Percentiles rank a stretch among this genome's conserved stretches.
Evolutionary conservation across 1,284 basidiomycete species (phyloP).

Genomic region (Butyriboletus appendiculatus): DNA sequence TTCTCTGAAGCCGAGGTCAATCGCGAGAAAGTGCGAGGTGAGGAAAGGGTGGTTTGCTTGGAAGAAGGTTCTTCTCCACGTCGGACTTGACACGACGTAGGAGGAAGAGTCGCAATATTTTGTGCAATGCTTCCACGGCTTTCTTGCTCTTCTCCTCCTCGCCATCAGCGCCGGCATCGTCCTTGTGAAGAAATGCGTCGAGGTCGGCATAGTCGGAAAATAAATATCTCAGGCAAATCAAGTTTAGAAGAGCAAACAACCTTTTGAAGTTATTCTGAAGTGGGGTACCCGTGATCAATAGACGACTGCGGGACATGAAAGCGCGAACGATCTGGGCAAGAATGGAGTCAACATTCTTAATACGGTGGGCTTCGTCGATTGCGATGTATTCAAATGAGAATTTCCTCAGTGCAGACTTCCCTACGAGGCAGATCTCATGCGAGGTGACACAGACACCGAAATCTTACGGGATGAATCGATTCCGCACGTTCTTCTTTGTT

Average conservation of each 20-base stretch:
- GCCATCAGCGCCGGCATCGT: conserved; percentile 67
- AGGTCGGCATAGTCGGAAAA: conserved; percentile 77
- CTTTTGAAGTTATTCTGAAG: conserved; percentile 98
- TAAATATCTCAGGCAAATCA: conserved; percentile 85
- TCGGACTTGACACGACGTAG: conserved; percentile 95
- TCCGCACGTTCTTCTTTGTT: conserved; percentile 88
- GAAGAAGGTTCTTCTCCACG: conserved; percentile 94
- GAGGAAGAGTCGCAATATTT: conserved; percentile 94
- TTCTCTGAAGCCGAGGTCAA: conserved; percentile 63
- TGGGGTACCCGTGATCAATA: conserved; percentile 97
- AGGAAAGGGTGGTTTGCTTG: conserved; percentile 56
- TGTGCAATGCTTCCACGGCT: conserved; percentile 97
- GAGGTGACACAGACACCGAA: conserved; percentile 97
- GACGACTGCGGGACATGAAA: conserved; percentile 85
- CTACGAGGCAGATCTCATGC: conserved; percentile 97
- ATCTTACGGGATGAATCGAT: conserved; percentile 79
- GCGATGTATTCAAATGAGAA: conserved; percentile 98
- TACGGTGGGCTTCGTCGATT: conserved; percentile 99
- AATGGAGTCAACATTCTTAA: conserved; percentile 99
- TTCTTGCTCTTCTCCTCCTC: conserved; percentile 90
- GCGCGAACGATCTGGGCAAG: conserved; percentile 94
- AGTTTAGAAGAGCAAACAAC: conserved; percentile 94
- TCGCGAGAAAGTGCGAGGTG: background rate
- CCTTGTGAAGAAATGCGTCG: conserved; percentile 80
- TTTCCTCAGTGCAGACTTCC: conserved; percentile 90